Base-by-base conservation (phyloP, 2,329 filamentous ascomycete species). In the Endothia cerciana region DNA sequence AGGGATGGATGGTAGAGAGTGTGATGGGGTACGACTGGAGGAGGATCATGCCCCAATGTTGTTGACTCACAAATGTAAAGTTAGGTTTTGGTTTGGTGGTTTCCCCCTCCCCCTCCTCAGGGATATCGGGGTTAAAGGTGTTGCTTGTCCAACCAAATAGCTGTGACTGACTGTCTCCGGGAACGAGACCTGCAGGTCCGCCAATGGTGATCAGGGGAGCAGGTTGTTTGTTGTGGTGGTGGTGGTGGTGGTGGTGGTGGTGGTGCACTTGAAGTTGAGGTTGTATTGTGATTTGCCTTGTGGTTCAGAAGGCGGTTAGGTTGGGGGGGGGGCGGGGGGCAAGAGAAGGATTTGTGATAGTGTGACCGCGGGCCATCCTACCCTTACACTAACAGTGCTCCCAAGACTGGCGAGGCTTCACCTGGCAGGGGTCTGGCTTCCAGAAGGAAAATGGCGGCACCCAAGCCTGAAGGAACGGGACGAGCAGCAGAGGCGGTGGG, bases 381-480 rank as follows among this genome's bases (percentile, higher is more conserved):
- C 51, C 19, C 17, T 17, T 25, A 4, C 8, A 10, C 60, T 62
- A 62, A 62, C 47, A 62, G 22, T n/a, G 7, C 22, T 45, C 25
- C 60, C 60, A 49, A 62, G 60, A 56, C 56, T 56, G 45, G 47
- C 60, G 60, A 56, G 51, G 17, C 7, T 36, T 36, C 33, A 19
- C 7, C 30, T 19, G 22, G 36, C 64, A 66, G 45, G 60, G 65
- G 56, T 64, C 6, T 15, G 61, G 56, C 65, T 66, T 66, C 65
- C 40, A 66, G 65, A 66, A 66, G 56, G 47, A 64, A 40, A 64
- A 53, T 47, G 51, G 47, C 64, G 41, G 60, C 51, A 22, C 41
- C 56, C 40, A 58, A 25, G 51, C 36, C 49, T 41, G 56, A 63
- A 57, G 64, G 56, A 43, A 66, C 61, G 56, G 57, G 40, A 55